These are phyloP conservation scores for Globisporangium emineosum DNA, from an alignment of 352 stramenopile species.

Conservation along the genomic window DNA sequence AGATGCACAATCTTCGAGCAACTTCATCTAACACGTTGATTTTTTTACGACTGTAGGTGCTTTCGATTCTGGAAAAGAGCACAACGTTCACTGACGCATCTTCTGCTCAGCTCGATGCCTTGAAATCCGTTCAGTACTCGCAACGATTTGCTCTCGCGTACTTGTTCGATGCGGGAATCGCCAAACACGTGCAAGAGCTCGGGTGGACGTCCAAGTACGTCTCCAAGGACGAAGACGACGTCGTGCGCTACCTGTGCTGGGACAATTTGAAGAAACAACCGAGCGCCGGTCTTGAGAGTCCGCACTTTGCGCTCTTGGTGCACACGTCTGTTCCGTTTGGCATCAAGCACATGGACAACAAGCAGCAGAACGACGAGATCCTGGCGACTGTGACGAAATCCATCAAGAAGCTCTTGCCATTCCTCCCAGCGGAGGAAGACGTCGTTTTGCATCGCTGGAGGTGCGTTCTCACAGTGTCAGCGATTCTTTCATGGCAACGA, in stretches of 20 bases:
- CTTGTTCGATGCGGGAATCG: conserved; percentile 50
- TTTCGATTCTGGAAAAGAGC: conserved; percentile 57
- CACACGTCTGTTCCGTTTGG: conserved; percentile 69
- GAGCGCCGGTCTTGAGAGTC: background rate
- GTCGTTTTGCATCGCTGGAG: conserved; percentile 62
- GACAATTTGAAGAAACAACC: conserved; percentile 64
- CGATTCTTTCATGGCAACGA: background rate
- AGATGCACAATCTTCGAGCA: background rate
- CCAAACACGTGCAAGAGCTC: conserved; percentile 32
- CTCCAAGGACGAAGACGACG: conserved; percentile 41
- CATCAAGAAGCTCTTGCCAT: conserved; percentile 51
- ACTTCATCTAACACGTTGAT: background rate
- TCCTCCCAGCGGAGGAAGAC: conserved; percentile 44
- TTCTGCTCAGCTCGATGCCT: conserved; percentile 24
- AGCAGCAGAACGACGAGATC: conserved; percentile 50
- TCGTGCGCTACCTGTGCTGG: conserved; percentile 78
- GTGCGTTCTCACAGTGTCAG: conserved; percentile 18
- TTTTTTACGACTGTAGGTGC: conserved; percentile 16
- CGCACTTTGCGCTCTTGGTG: conserved; percentile 41
- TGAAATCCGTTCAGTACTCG: conserved; percentile 58
- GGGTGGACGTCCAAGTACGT: conserved; percentile 72
- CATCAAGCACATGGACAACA: conserved; percentile 52
- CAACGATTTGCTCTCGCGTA: conserved; percentile 67
- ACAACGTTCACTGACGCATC: conserved; percentile 26
- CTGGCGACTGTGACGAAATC: conserved; percentile 44